Evolutionary conservation across 257 asterid genomes (phyloP).

Genomic region (Echites panduratus): DNA sequence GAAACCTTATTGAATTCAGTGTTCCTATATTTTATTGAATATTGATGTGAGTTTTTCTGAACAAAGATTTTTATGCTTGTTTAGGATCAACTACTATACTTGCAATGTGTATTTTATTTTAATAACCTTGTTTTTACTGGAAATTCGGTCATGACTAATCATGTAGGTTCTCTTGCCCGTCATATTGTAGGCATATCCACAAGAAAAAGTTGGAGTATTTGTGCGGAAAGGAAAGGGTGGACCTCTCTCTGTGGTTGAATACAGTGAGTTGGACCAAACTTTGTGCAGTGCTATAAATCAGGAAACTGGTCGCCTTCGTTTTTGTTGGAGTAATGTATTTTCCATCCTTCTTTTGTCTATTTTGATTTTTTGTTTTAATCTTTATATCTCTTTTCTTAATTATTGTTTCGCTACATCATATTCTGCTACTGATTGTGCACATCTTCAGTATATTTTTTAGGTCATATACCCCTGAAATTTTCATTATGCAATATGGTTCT

Average conservation of each 20-base stretch:
- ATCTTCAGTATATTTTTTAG: not conserved
- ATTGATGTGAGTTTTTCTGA: not conserved
- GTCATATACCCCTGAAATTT: not conserved
- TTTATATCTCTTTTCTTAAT: conserved; percentile 2
- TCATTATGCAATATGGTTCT: not conserved
- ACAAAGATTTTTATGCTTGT: not conserved
- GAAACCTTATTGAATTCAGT: not conserved
- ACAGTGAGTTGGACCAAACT: conserved; percentile 77
- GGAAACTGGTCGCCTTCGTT: conserved; percentile 92
- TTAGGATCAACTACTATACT: not conserved
- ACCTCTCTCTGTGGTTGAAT: conserved; percentile 90
- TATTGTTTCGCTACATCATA: not conserved
- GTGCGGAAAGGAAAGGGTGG: conserved; percentile 92
- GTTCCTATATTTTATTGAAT: not conserved
- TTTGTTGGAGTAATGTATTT: conserved; percentile 92
- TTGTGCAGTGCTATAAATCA: conserved; percentile 70
- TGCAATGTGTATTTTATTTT: not conserved
- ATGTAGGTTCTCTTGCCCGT: conserved; percentile 4
- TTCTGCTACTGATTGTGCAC: not conserved
- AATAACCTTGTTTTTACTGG: not conserved
- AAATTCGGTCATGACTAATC: conserved; percentile 5
- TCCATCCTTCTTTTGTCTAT: conserved; percentile 8
- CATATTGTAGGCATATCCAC: conserved; percentile 75
- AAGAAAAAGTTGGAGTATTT: conserved; percentile 97
- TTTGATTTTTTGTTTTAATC: not conserved